A percentile compares a stretch with the other conserved stretches of the same genome.
phyloP scores from a whole-genome alignment of 768 basidiomycete species.

The Tricholoma matsutake region DNA sequence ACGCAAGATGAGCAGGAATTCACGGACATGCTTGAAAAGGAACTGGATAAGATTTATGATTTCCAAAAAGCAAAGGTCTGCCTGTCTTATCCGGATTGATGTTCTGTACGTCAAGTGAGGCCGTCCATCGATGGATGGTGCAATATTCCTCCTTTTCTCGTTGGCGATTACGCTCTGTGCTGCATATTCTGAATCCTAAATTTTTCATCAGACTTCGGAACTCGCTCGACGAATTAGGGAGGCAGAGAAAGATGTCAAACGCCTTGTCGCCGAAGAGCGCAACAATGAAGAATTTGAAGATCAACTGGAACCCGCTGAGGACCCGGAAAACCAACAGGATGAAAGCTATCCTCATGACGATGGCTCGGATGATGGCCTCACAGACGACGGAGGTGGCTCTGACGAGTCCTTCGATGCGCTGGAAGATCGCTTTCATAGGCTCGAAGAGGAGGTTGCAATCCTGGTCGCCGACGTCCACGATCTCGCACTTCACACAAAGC shows the following conservation, averaged over 20 bases:
- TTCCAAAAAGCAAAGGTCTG: slow-evolving; percentile 88
- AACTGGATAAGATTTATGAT: slow-evolving; percentile 91
- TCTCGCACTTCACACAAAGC: slow-evolving; percentile 88
- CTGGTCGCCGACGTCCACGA: slow-evolving; percentile 93
- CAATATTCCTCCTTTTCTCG: neutral
- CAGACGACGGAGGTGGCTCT: slow-evolving; percentile 32
- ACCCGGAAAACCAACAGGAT: slow-evolving; percentile 57
- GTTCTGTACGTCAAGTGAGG: neutral
- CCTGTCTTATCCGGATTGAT: slow-evolving; percentile 2
- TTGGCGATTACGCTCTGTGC: neutral
- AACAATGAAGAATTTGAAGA: slow-evolving; percentile 16
- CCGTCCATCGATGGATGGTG: neutral
- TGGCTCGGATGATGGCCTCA: slow-evolving; percentile 68
- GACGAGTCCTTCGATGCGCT: slow-evolving; percentile 65
- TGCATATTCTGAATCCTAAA: neutral
- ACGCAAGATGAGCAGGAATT: slow-evolving; percentile 82
- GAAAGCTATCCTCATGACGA: slow-evolving; percentile 53
- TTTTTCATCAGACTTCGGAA: slow-evolving; percentile 63
- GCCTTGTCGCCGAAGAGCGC: slow-evolving; percentile 64
- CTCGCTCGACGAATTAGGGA: slow-evolving; percentile 77
- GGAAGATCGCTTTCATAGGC: slow-evolving; percentile 79
- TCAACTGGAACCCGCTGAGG: slow-evolving; percentile 27
- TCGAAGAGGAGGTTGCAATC: slow-evolving; percentile 93
- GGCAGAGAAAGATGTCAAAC: slow-evolving; percentile 78
- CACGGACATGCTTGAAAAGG: slow-evolving; percentile 69